Percentiles rank a stretch among this genome's conserved stretches.
Evolutionary conservation across 257 asterid species (phyloP).

Genomic region (Linaria vulgaris): DNA sequence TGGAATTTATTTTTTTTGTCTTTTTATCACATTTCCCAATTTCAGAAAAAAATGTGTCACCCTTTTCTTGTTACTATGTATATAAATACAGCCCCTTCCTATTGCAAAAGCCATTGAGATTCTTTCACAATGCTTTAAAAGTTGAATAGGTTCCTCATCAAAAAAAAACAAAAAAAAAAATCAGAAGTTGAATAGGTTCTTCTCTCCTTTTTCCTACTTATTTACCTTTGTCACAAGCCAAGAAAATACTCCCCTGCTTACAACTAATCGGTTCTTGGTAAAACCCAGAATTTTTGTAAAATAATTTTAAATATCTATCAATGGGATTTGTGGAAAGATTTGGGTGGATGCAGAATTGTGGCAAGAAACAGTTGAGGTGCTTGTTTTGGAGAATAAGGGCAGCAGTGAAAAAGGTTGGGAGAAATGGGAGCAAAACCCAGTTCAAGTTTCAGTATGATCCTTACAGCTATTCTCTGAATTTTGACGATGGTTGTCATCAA

Average conservation of each 20-base stretch:
- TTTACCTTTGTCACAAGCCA: too few relatives aligned
- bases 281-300: background rate
- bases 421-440: constrained; percentile 30
- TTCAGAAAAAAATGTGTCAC: background rate
- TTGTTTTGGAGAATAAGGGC: constrained; percentile 47
- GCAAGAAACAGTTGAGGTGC: constrained; percentile 53
- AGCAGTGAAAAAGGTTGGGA: constrained; percentile 42
- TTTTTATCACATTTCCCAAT: constrained; percentile 6
- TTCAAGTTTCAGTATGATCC: constrained; percentile 61
- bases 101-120: background rate
- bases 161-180: too few relatives aligned
- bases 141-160: too few relatives aligned
- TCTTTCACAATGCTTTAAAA: too few relatives aligned
- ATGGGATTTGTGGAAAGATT: constrained; percentile 35
- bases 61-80: constrained; percentile 3
- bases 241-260: background rate
- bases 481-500: constrained; percentile 52
- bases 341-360: constrained; percentile 30
- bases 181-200: too few relatives aligned
- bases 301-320: background rate
- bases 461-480: constrained; percentile 60
- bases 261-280: background rate
- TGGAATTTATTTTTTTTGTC: constrained; percentile 13
- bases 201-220: background rate
- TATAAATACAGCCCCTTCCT: background rate